These are phyloP conservation scores for Aspergillus sp. DNA, from an alignment of 2,329 filamentous ascomycete genomes.

Conservation along the genomic window DNA sequence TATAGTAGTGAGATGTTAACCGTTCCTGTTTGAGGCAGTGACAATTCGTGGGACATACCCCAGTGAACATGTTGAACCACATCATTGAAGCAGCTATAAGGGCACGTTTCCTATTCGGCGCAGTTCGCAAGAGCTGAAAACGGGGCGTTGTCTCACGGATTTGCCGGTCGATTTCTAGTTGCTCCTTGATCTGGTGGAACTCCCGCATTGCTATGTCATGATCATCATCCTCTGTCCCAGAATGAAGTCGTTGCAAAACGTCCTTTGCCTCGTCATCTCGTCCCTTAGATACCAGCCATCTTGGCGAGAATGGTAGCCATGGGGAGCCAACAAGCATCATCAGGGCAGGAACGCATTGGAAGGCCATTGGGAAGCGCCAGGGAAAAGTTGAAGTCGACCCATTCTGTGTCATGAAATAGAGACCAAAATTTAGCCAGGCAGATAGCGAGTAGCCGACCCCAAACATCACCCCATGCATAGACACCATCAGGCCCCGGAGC, in stretches of 20 bases:
- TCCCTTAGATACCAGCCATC: neutral
- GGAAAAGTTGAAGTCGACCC: constrained; percentile 33
- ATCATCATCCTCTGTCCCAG: neutral
- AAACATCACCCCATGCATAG: constrained; percentile 41
- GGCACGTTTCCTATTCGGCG: constrained; percentile 39
- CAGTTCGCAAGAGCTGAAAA: constrained; percentile 38
- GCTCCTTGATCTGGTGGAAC: neutral
- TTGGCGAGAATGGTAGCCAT: neutral
- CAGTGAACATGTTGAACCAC: constrained; percentile 37
- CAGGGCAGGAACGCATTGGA: neutral
- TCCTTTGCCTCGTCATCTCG: neutral
- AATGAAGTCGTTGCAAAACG: neutral
- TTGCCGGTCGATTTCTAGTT: neutral
- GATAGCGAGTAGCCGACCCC: constrained; percentile 41
- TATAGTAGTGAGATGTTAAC: constrained; percentile 1
- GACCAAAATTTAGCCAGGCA: constrained; percentile 42
- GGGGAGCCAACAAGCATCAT: neutral
- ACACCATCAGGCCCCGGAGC: constrained; percentile 41
- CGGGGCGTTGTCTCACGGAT: neutral
- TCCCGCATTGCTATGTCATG: neutral
- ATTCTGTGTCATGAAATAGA: constrained; percentile 34
- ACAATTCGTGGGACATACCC: constrained; percentile 11
- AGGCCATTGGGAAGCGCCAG: constrained; percentile 33
- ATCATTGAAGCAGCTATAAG: constrained; percentile 42
- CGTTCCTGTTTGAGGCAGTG: no score